phyloP scores from a whole-genome alignment of 345 rosid genomes.

The Microcos paniculata region DNA sequence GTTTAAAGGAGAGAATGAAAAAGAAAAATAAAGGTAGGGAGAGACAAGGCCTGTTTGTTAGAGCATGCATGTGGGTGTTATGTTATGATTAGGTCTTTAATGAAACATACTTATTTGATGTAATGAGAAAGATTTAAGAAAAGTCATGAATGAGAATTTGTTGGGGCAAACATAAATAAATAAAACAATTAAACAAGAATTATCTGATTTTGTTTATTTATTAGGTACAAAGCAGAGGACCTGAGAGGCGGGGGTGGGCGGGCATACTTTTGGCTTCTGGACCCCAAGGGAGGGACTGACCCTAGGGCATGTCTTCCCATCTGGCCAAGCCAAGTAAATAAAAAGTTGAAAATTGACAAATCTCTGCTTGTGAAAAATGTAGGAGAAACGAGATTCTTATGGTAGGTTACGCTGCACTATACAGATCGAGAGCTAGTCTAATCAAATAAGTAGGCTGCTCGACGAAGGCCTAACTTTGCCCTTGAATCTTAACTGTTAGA shows the following conservation, averaged over 20 bases:
- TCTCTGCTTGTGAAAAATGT: constrained; percentile 6
- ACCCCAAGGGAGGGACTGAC: constrained; percentile 14
- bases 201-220: not conserved
- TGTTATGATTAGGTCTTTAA: constrained; percentile 13
- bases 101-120: constrained; percentile 8
- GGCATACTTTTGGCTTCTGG: constrained; percentile 9
- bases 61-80: constrained; percentile 18
- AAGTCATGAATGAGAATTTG: not conserved
- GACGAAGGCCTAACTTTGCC: not conserved
- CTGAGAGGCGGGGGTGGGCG: not conserved
- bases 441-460: not conserved
- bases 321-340: not conserved
- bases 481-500: not conserved
- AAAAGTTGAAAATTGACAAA: not conserved
- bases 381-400: not conserved
- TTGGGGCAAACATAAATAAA: too few relatives aligned
- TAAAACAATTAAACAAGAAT: not conserved
- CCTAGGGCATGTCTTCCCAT: constrained; percentile 20
- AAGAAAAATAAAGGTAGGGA: not conserved
- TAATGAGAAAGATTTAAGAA: not conserved
- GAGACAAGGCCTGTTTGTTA: constrained; percentile 16
- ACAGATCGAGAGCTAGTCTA: not conserved
- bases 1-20: not conserved
- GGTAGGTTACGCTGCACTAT: not conserved
- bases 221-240: not conserved